A percentile compares a stretch with the other conserved stretches of the same genome.
Conservation (phyloP, 495 filamentous ascomycete species). For the Xylaria telfairii region DNA sequence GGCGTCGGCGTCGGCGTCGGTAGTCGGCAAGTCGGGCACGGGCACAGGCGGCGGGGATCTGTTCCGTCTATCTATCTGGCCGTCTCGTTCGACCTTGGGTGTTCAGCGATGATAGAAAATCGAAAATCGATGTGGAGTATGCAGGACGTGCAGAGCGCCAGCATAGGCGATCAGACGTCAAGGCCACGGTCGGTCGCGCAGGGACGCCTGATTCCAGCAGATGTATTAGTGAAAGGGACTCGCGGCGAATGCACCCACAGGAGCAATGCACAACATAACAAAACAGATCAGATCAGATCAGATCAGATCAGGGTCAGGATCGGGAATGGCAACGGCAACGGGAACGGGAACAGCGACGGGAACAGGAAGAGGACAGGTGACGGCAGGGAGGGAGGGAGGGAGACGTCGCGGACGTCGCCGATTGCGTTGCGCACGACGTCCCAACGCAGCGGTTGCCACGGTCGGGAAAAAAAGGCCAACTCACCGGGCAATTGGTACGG, state of each 20-base stretch:
- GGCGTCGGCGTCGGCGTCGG: neutral
- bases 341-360: too few species aligned
- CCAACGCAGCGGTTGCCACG: neutral
- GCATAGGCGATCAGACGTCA: conserved; percentile 9
- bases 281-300: too few species aligned
- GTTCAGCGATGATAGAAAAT: conserved; percentile 13
- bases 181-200: neutral
- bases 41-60: too few species aligned
- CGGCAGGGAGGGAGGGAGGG: neutral
- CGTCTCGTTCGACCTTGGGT: neutral
- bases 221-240: conserved; percentile 10
- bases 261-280: too few species aligned
- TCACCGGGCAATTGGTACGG: conserved; percentile 5
- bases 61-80: neutral
- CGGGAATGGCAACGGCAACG: too few species aligned
- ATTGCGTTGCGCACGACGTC: neutral
- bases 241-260: neutral
- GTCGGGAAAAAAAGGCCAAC: neutral
- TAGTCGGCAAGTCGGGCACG: neutral
- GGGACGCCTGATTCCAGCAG: conserved; percentile 5
- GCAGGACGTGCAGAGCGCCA: conserved; percentile 8
- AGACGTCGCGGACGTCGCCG: neutral
- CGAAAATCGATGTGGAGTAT: conserved; percentile 7
- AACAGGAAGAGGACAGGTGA: neutral
- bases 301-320: too few species aligned